Evolutionary conservation across 2,329 filamentous ascomycete species (phyloP).

Genomic region (Amauroascus verrucosus): DNA sequence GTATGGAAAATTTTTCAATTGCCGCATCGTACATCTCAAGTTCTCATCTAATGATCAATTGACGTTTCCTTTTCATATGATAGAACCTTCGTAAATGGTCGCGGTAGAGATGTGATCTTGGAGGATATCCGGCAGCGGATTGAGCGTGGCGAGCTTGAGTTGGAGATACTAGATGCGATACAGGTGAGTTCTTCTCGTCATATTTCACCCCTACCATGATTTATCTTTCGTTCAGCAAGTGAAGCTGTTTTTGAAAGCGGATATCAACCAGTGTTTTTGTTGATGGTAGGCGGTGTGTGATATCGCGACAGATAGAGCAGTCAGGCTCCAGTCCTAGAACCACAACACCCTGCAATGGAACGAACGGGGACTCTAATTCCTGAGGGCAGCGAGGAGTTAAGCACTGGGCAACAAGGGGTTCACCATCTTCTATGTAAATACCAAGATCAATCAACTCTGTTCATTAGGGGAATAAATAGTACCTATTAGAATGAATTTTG

Average conservation of each 20-base stretch:
- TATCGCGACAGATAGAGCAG: slow-evolving; percentile 70
- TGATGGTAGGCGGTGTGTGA: slow-evolving; percentile 69
- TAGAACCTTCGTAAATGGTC: slow-evolving; percentile 77
- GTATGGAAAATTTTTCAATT: slow-evolving; percentile 24
- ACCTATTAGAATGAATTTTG: too few species aligned
- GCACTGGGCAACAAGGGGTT: too few species aligned
- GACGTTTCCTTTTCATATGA: neutral
- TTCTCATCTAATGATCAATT: neutral
- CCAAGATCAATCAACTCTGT: too few species aligned
- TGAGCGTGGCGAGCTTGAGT: slow-evolving; percentile 51
- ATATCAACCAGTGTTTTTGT: slow-evolving; percentile 9
- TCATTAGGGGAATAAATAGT: too few species aligned
- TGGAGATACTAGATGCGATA: slow-evolving; percentile 64
- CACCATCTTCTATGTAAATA: too few species aligned
- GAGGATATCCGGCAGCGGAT: slow-evolving; percentile 70
- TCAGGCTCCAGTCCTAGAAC: slow-evolving; percentile 47
- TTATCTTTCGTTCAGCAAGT: neutral
- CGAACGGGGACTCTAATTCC: neutral
- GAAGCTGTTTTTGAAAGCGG: neutral
- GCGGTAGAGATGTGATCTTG: slow-evolving; percentile 64
- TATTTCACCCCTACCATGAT: neutral
- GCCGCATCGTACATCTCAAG: slow-evolving; percentile 11
- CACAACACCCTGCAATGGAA: neutral
- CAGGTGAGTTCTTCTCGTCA: slow-evolving; percentile 44
- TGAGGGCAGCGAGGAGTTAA: too few species aligned